These are phyloP conservation scores for Corymbia citriodora DNA, from an alignment of 441 rosid species.

Conservation along the genomic window DNA sequence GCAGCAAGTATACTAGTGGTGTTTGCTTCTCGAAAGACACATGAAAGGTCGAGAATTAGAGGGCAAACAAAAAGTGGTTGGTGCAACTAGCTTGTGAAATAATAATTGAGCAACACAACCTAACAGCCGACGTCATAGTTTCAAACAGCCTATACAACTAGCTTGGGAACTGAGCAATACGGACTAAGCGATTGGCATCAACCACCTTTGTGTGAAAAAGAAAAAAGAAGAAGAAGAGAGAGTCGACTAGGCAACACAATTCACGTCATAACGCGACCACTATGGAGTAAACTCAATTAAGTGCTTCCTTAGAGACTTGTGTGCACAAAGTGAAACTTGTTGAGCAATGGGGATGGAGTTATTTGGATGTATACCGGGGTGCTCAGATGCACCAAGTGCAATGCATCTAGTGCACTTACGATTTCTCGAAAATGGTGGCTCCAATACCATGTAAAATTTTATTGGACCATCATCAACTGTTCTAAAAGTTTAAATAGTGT, in stretches of 20 bases:
- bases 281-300: neutral
- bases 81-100: neutral
- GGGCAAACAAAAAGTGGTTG: neutral
- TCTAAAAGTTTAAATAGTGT: too few relatives aligned
- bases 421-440: neutral
- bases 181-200: neutral
- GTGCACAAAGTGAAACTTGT: neutral
- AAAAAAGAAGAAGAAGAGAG: too few relatives aligned
- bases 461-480: too few relatives aligned
- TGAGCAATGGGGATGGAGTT: accelerated
- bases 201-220: accelerated
- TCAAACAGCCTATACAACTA: too few relatives aligned
- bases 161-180: neutral
- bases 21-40: neutral
- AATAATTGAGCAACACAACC: neutral
- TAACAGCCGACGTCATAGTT: accelerated
- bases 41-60: neutral
- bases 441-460: too few relatives aligned
- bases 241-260: accelerated
- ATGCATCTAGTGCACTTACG: neutral
- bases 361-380: too few relatives aligned
- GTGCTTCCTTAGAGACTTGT: neutral
- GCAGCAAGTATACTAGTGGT: neutral
- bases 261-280: neutral
- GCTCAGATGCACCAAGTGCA: neutral